phyloP scores from a whole-genome alignment of 1,139 yeast species.

The Debaryomyces udenii region DNA sequence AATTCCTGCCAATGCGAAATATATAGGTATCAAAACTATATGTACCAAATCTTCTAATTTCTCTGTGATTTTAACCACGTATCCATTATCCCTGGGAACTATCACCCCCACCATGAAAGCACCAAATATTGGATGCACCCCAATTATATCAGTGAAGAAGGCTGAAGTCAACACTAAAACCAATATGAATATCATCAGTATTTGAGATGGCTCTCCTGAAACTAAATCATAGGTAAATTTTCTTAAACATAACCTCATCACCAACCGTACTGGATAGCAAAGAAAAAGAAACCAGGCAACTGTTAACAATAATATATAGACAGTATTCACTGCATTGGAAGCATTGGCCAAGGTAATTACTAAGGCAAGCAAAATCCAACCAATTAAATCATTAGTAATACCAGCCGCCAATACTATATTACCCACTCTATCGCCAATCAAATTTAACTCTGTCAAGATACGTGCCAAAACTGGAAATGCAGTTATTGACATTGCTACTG shows the following conservation, averaged over 20 bases:
- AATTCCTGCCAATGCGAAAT: conserved; percentile 78
- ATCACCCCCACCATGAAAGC: conserved; percentile 77
- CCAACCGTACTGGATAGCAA: conserved; percentile 56
- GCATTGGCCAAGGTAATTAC: conserved; percentile 76
- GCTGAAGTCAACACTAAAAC: conserved; percentile 64
- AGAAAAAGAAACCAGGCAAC: conserved; percentile 68
- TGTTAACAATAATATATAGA: conserved; percentile 66
- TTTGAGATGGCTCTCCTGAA: conserved; percentile 64
- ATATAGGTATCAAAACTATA: conserved; percentile 69
- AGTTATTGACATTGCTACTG: conserved; percentile 80
- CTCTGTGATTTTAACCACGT: conserved; percentile 67
- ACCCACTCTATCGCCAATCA: conserved; percentile 74
- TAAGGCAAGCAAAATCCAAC: conserved; percentile 78
- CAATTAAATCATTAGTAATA: conserved; percentile 75
- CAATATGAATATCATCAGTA: conserved; percentile 59
- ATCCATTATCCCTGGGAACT: conserved; percentile 77
- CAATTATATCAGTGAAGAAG: conserved; percentile 78
- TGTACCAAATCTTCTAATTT: conserved; percentile 78
- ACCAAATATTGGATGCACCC: conserved; percentile 82
- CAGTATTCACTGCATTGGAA: conserved; percentile 65
- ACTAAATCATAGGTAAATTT: conserved; percentile 52
- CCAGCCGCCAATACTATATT: conserved; percentile 83
- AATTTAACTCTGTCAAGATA: conserved; percentile 69
- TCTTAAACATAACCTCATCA: conserved; percentile 45
- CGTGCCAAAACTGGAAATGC: conserved; percentile 85